These are phyloP conservation scores for Babesia ovata DNA, from an alignment of 169 alveolate species.

Conservation along the genomic window DNA sequence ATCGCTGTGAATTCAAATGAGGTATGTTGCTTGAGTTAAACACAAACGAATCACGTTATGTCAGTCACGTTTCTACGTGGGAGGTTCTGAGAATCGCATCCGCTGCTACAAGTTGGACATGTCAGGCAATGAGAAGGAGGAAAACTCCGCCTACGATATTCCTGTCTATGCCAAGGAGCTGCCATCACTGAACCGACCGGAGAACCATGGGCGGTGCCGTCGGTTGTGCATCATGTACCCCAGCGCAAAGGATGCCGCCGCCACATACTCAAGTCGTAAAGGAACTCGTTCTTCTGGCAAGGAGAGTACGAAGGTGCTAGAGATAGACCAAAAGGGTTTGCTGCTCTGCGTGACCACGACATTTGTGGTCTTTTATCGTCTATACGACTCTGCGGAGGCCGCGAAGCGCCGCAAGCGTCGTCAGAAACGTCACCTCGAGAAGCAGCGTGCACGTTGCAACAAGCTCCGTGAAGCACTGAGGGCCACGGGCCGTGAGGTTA, in stretches of 20 bases:
- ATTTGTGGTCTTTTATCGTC: conserved; percentile 26
- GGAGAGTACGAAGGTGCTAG: background rate
- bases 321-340: conserved; percentile 34
- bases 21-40: background rate
- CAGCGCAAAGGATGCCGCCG: background rate
- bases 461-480: conserved; percentile 43
- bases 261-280: background rate
- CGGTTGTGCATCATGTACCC: conserved; percentile 18
- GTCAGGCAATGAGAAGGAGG: conserved; percentile 61
- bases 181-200: conserved; percentile 25
- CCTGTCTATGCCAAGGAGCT: conserved; percentile 25
- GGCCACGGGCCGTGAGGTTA: conserved; percentile 34
- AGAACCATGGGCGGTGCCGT: conserved; percentile 8
- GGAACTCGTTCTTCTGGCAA: background rate
- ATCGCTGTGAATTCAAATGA: conserved; percentile 46
- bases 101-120: conserved; percentile 62
- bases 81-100: conserved; percentile 56
- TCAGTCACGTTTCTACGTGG: conserved; percentile 39
- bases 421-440: conserved; percentile 40
- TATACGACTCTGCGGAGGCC: conserved; percentile 34
- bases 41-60: background rate
- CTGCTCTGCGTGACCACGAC: conserved; percentile 24
- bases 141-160: conserved; percentile 44
- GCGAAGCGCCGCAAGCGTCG: conserved; percentile 56
- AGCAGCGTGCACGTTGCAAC: conserved; percentile 40